Percentiles rank a stretch among this genome's conserved stretches.
phyloP scores from a whole-genome alignment of 441 rosid species.

The Flueggea neowawraea region DNA sequence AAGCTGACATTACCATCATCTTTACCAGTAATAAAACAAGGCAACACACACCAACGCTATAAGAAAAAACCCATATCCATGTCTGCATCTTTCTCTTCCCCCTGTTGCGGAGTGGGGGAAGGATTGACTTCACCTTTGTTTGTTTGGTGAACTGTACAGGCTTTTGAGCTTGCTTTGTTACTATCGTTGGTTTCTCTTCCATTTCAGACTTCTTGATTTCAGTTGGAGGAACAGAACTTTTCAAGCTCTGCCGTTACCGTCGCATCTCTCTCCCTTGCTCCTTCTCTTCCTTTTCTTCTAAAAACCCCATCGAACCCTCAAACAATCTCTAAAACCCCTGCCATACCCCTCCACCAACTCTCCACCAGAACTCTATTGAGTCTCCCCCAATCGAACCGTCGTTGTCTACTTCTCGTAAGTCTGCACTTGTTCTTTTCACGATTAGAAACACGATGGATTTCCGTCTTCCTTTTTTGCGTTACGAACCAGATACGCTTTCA shows the following conservation, averaged over 20 bases:
- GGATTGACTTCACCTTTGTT: constrained; percentile 50
- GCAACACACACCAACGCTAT: constrained; percentile 25
- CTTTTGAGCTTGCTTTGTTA: background rate
- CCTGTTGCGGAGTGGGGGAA: constrained; percentile 65
- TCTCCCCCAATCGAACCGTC: constrained; percentile 14
- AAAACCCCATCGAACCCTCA: constrained; percentile 22
- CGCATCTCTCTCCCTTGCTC: constrained; percentile 18
- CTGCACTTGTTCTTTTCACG: constrained; percentile 53
- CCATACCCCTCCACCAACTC: constrained; percentile 18
- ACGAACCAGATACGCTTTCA: no score
- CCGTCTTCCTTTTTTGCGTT: no score
- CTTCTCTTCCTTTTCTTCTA: constrained; percentile 23
- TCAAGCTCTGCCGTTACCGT: constrained; percentile 27
- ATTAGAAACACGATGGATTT: constrained; percentile 6
- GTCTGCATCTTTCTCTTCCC: constrained; percentile 64
- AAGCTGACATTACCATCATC: constrained; percentile 28
- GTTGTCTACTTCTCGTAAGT: constrained; percentile 29
- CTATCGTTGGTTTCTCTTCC: no score
- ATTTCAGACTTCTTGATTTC: no score
- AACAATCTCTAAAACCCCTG: constrained; percentile 26
- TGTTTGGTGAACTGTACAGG: constrained; percentile 54
- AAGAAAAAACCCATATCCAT: constrained; percentile 76
- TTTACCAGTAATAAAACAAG: constrained; percentile 10
- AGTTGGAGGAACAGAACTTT: no score
- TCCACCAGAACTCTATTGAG: constrained; percentile 20